Conservation (phyloP, 1,284 basidiomycete species). For the Naganishia sp. region DNA sequence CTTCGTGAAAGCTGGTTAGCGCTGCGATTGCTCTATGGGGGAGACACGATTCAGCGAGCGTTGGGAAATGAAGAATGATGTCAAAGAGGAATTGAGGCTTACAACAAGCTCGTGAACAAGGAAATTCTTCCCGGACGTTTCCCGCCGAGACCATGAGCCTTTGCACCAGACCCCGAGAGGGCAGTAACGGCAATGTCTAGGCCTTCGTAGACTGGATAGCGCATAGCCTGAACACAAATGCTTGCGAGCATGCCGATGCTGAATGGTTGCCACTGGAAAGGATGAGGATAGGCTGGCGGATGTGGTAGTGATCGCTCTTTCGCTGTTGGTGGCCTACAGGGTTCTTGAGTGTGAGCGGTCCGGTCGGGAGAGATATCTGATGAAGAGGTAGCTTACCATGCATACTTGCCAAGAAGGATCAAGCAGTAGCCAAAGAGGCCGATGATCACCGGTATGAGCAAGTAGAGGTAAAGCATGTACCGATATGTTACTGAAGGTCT, state of each 20-base stretch:
- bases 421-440: constrained; percentile 42
- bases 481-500: constrained; percentile 44
- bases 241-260: constrained; percentile 49
- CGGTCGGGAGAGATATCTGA: background rate
- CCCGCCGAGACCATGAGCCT: background rate
- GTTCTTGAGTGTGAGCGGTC: constrained; percentile 7
- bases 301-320: constrained; percentile 45
- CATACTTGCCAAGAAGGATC: constrained; percentile 48
- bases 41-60: background rate
- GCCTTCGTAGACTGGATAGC: constrained; percentile 47
- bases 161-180: background rate
- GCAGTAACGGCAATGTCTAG: constrained; percentile 37
- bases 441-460: constrained; percentile 48
- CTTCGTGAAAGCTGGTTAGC: constrained; percentile 48
- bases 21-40: constrained; percentile 39
- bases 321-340: constrained; percentile 48
- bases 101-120: background rate
- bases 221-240: constrained; percentile 47
- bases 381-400: constrained; percentile 43
- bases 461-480: constrained; percentile 47
- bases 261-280: constrained; percentile 48
- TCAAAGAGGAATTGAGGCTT: background rate
- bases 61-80: background rate
- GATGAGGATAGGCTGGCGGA: constrained; percentile 47
- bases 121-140: background rate